These are phyloP conservation scores for Canariomyces notabilis DNA, from an alignment of 2,329 filamentous ascomycete species.

Conservation along the genomic window DNA sequence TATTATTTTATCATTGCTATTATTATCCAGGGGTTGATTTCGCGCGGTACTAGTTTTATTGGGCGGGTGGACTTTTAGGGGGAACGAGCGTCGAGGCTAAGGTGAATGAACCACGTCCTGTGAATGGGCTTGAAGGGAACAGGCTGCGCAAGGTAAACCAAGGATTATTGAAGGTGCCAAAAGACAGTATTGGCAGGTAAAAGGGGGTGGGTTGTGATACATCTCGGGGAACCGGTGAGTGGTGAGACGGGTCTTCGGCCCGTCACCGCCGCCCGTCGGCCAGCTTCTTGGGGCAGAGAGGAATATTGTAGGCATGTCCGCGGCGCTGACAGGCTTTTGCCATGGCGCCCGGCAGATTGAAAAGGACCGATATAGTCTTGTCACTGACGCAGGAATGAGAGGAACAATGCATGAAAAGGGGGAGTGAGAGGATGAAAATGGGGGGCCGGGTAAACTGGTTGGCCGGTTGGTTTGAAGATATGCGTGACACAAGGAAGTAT, in stretches of 20 bases:
- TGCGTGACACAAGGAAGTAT: not conserved
- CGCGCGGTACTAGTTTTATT: too few relatives aligned
- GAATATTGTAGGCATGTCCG: not conserved
- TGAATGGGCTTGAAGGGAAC: too few relatives aligned
- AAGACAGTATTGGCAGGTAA: too few relatives aligned
- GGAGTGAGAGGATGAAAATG: not conserved
- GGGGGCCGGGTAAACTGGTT: not conserved
- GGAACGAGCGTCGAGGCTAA: too few relatives aligned
- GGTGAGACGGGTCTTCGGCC: not conserved
- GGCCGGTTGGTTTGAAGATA: not conserved
- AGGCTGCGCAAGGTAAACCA: too few relatives aligned
- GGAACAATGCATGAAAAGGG: not conserved
- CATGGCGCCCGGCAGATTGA: not conserved
- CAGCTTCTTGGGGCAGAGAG: too few relatives aligned
- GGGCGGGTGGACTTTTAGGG: not conserved
- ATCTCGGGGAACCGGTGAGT: not conserved
- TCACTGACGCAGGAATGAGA: not conserved
- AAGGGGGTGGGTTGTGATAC: not conserved
- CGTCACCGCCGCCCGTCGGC: too few relatives aligned
- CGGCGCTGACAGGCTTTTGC: not conserved
- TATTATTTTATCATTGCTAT: too few relatives aligned
- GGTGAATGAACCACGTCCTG: too few relatives aligned
- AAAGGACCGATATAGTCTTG: not conserved
- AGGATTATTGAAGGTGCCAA: too few relatives aligned
- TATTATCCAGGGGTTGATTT: too few relatives aligned